Percentiles rank a stretch among this genome's conserved stretches.
Conservation (phyloP, 306 rosid genomes). For the Styphnolobium japonicum region DNA sequence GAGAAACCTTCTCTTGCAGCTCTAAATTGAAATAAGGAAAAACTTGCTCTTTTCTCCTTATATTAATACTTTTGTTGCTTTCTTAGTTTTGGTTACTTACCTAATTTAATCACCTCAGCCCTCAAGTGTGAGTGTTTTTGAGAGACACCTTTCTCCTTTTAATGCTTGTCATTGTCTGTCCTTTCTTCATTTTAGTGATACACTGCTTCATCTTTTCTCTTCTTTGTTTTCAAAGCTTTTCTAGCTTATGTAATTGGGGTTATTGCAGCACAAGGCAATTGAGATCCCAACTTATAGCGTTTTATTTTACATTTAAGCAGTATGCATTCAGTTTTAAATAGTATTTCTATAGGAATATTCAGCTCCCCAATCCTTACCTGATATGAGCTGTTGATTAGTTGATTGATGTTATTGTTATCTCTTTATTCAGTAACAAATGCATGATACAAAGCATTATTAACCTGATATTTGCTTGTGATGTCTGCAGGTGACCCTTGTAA, state of each 20-base stretch:
- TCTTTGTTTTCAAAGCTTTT: neutral
- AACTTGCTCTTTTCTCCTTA: neutral
- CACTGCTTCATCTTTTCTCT: neutral
- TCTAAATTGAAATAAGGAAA: neutral
- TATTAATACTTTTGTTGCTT: neutral
- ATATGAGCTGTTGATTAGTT: neutral
- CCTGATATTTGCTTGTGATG: neutral
- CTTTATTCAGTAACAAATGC: neutral
- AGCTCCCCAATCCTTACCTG: neutral
- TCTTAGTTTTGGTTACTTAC: neutral
- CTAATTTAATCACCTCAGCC: neutral
- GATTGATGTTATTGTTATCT: neutral
- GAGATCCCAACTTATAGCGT: neutral
- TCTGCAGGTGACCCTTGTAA: slow-evolving; percentile 81
- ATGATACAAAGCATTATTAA: slow-evolving; percentile 10
- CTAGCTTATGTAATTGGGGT: neutral
- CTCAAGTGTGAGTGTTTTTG: neutral
- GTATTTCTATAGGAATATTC: neutral
- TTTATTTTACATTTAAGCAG: neutral
- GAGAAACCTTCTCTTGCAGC: neutral
- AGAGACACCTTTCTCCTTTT: neutral
- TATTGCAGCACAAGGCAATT: neutral
- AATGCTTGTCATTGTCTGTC: neutral
- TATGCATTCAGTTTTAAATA: neutral
- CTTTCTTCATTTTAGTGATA: neutral